Base-by-base conservation (phyloP, 345 rosid species). In the Erysimum cheiranthoides region DNA sequence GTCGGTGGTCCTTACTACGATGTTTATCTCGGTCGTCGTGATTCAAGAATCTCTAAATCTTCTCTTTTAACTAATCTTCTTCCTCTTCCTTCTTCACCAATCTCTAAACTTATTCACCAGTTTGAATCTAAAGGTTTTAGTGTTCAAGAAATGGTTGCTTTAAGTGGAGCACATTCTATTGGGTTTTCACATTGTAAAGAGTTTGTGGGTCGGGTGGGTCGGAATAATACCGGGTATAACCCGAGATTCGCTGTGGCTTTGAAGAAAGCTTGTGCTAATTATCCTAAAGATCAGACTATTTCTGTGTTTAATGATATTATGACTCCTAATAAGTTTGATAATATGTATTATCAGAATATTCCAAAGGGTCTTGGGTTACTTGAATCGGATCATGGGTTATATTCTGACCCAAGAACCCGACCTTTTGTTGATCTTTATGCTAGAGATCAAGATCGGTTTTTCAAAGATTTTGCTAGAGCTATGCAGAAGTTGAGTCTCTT, bases 181-280 rank as follows among this genome's bases (percentile, higher is more conserved):
- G 99, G 99, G 2, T 88, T 95, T 83, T 95, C 99, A 5, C 97
- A 95, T 71, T 95, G 99, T 64, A 89, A 87, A 46, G 97, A 90
- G 84, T 92, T 95, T 49, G 76, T 40, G 63, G 69, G 57, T 36
- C 76, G 60, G 50, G 66, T 90, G 39, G 68, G 16, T 25, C 71
- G 76, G 31, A 84, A 85, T 28, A 81, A 83, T 58, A 83, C 90
- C 21, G 72, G 78, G 66, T 90, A 90, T 76, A 92, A 89, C 74
- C 90, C 86, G 18, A 85, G 96, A 79, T 92, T 89, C 43, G 96
- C 92, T 0, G 61, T 51, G 31, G 97, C 81, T 4, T 73, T 95
- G 81, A 84, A 78, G 63, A 78, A 76, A 35, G 97, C 96, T 7
- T 95, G 99, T 42, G 76, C 85, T 0, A 84, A 75, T 51, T 92